Base-by-base conservation (phyloP, 2,329 filamentous ascomycete genomes). In the Aspergillus versicolor region DNA sequence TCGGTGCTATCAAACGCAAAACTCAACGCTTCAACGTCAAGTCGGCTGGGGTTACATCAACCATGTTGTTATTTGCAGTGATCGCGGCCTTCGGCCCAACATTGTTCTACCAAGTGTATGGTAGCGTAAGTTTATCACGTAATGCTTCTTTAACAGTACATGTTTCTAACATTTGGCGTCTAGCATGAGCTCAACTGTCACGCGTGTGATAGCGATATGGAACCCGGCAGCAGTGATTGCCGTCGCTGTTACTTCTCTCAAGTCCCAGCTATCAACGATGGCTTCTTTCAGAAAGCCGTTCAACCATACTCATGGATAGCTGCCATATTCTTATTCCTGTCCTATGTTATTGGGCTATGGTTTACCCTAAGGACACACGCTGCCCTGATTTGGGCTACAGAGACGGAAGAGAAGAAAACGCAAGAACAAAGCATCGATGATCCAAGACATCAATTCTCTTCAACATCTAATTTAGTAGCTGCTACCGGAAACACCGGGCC, bases 41-140 rank as follows among this genome's bases (percentile, higher is more conserved):
- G 69, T 97, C 93, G 34, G 94, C 94, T 30, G 92, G 94, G 70
- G 94, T 97, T 34, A 97, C 93, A 0, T 97, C 92, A 2, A 99
- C 94, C 0, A 99, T 99, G 94, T 79, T 99, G 56, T 82, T 99
- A 9, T 99, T 99, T 71, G 93, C 94, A 22, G 90, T 96, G 40
- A 94, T 99, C 65, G 93, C 90, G 60, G 91, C 93, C 8, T 99
- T 99, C 74, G 89, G 93, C 0, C 94, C 94, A 3, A 99, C 94
- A 0, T 79, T 99, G 13, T 99, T 99, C 77, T 99, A 97, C 76
- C 93, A 99, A 70, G 96, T 99, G 61, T 97, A 97, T 73, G 95
- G 94, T 65, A 96, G 92, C 48, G 84, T 87, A 78, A 78, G 83
- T 79, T 21, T 32, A 34, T 37, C 53, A 17, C 38, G 15, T 13